These are phyloP conservation scores for Pyrus communis DNA, from an alignment of 306 rosid genomes.

Conservation along the genomic window DNA sequence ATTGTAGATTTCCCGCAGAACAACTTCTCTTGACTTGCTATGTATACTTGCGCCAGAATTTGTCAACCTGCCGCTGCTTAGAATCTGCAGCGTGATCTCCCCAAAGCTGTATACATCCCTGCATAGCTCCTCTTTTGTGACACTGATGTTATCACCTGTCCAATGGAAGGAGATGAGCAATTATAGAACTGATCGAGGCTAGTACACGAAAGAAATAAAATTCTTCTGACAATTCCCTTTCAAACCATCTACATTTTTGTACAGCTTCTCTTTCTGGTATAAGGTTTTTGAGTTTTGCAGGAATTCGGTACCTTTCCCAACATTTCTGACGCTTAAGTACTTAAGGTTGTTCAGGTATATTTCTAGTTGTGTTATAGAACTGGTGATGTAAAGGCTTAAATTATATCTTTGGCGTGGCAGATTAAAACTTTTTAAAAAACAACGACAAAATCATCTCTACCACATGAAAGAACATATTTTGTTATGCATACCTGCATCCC, in stretches of 20 bases:
- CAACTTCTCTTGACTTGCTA: conserved; percentile 46
- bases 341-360: neutral
- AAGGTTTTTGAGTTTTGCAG: neutral
- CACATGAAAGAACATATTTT: neutral
- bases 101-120: conserved; percentile 67
- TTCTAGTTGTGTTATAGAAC: neutral
- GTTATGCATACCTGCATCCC: conserved; percentile 54
- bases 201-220: neutral
- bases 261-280: neutral
- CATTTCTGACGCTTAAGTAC: neutral
- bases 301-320: neutral
- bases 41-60: conserved; percentile 46
- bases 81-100: conserved; percentile 58
- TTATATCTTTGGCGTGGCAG: conserved; percentile 2
- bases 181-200: neutral
- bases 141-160: conserved; percentile 44
- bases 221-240: neutral
- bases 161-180: neutral
- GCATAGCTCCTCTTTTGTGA: conserved; percentile 55
- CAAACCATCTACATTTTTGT: neutral
- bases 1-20: conserved; percentile 49
- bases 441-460: neutral
- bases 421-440: neutral
- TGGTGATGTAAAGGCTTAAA: neutral
- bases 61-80: conserved; percentile 51